A percentile compares a stretch with the other conserved stretches of the same genome.
phyloP scores from a whole-genome alignment of 345 rosid species.

The thale cress (Arabidopsis thaliana) region TAIR10.1 NC_003070.9:19397001-19397500 shows the following conservation, averaged over 20 bases:
- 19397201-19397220: not conserved
- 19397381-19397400: constrained; percentile 11
- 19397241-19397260: not conserved
- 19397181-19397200: constrained; percentile 1
- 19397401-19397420: not conserved
- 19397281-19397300: not conserved
- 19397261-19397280: not conserved
- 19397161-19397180: not conserved
- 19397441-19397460: not conserved
- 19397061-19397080: too few relatives aligned
- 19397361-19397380: not conserved
- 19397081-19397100: too few relatives aligned
- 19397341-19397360: not conserved
- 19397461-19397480: not conserved
- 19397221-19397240: not conserved
- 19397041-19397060: too few relatives aligned
- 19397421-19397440: too few relatives aligned
- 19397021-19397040: not conserved
- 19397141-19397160: not conserved
- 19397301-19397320: too few relatives aligned
- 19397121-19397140: too few relatives aligned
- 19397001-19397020: not conserved
- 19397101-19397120: too few relatives aligned
- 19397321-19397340: not conserved
- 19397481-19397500: not conserved